Conservation (phyloP, 2,329 filamentous ascomycete genomes). For the Colletotrichum caudatum region DNA sequence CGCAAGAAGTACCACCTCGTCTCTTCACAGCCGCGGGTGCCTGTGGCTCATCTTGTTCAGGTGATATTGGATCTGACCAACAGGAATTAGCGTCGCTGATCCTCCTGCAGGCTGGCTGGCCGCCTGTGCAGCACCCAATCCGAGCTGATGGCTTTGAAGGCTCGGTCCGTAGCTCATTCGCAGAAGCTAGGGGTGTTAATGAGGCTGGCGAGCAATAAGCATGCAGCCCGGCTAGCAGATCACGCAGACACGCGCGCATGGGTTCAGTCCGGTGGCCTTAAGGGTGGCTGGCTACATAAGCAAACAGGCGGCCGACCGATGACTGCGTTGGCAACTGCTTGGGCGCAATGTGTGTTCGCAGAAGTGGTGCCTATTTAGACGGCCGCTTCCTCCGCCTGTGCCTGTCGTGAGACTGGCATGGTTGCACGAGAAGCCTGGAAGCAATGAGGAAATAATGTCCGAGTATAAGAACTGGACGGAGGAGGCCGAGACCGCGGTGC, state of each 20-base stretch:
- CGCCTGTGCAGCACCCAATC: conserved; percentile 7
- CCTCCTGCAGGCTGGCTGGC: conserved; percentile 7
- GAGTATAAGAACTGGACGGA: conserved; percentile 22
- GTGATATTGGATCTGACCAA: conserved; percentile 13
- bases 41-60: conserved; percentile 13
- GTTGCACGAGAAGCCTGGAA: neutral
- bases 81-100: conserved; percentile 18
- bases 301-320: conserved; percentile 11
- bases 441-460: conserved; percentile 1
- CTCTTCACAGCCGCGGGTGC: conserved; percentile 1
- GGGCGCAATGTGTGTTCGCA: neutral
- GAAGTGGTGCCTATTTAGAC: neutral
- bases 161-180: conserved; percentile 11
- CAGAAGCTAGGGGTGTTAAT: neutral
- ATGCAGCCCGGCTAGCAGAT: conserved; percentile 16
- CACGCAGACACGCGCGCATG: conserved; percentile 10
- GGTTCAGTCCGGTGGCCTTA: neutral
- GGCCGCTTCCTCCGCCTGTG: accelerated
- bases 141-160: neutral
- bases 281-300: conserved; percentile 15
- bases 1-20: neutral
- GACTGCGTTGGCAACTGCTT: conserved; percentile 17
- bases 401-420: neutral
- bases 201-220: conserved; percentile 17
- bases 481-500: conserved; percentile 26